Evolutionary conservation across 2,329 filamentous ascomycete species (phyloP), one percentile per base, ranked within the genome.

Genomic region (Ceratocystiopsis brevicomis): DNA sequence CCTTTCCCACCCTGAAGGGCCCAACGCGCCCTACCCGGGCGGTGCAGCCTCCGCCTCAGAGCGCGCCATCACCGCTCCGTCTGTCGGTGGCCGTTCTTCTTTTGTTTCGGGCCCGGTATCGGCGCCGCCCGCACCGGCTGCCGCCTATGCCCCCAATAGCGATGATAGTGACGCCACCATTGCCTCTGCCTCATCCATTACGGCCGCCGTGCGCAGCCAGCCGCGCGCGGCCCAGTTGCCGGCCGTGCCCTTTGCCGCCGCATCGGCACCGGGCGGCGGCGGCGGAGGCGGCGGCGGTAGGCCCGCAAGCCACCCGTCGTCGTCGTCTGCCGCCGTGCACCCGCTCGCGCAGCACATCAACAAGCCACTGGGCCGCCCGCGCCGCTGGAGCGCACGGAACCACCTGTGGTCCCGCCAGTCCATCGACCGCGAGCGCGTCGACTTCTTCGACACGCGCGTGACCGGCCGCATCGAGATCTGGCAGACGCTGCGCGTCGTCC

Each of bases 391-490:
- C 13, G 73, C 77, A 45, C 69, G 68, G 48, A 66, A 68, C 43
- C 72, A 72, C 17, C 59, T 63, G 15, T 92, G 82, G 82, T 86
- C 81, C 1, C 73, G 71, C n/a, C 55, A 61, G 15, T 65, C 78
- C 43, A 65, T 94, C 2, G 72, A 76, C 46, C 68, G 67, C 32
- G 83, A 94, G 61, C 73, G 88, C 40, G 63, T 62, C 40, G 85
- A 85, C 48, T 95, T 92, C 66, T 96, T 93, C 59, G 86, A 95
- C 48, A 95, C 87, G 1, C 68, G 85, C 39, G 83, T 92, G 15
- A 81, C 80, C 0, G 85, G 85, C 2, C 69, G 75, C 4, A 54
- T 69, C 5, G 83, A 94, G 58, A 71, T 90, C 21, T 96, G 88
- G 88, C 74, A 74, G 51, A 78, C 82, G 0, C 59, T 95, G 14